Percentiles rank a stretch among this genome's conserved stretches.
These are phyloP conservation scores for Zoysia pacifica DNA, from an alignment of 176 grass and related monocot genomes.

Conservation along the genomic window DNA sequence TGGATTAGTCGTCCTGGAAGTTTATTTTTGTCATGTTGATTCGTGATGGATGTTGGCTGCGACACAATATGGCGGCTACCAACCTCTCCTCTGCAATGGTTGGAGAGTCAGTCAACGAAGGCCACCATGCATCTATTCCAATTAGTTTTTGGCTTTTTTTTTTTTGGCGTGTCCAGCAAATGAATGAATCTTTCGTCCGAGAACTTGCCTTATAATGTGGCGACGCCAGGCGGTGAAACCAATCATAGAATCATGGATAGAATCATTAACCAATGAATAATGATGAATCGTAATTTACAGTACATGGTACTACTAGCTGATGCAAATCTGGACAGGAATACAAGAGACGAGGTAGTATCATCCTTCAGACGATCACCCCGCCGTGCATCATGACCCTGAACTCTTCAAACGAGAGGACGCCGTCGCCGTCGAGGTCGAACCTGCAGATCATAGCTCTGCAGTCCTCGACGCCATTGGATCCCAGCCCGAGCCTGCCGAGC, in stretches of 20 bases:
- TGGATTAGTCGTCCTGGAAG: no score
- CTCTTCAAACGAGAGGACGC: slow-evolving; percentile 59
- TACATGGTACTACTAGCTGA: no score
- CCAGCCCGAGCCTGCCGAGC: slow-evolving; percentile 26
- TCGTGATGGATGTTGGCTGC: neutral
- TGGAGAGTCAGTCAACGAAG: no score
- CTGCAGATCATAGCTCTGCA: slow-evolving; percentile 67
- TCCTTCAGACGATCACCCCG: neutral
- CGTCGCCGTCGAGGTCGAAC: slow-evolving; percentile 68
- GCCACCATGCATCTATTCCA: no score
- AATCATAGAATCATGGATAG: neutral
- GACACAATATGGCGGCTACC: neutral
- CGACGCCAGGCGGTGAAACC: neutral
- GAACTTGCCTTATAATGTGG: neutral
- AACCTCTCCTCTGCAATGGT: neutral
- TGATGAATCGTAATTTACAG: no score
- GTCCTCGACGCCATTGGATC: slow-evolving; percentile 39
- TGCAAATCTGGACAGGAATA: no score
- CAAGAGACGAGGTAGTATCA: no score
- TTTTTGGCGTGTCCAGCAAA: no score
- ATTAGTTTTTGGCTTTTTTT: neutral
- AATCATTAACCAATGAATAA: neutral
- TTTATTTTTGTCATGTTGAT: neutral
- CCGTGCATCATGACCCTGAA: slow-evolving; percentile 65
- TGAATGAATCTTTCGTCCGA: neutral